Percentiles rank a stretch among this genome's conserved stretches.
Conservation (phyloP, 1,284 basidiomycete genomes). For the Trametes hirsuta region DNA sequence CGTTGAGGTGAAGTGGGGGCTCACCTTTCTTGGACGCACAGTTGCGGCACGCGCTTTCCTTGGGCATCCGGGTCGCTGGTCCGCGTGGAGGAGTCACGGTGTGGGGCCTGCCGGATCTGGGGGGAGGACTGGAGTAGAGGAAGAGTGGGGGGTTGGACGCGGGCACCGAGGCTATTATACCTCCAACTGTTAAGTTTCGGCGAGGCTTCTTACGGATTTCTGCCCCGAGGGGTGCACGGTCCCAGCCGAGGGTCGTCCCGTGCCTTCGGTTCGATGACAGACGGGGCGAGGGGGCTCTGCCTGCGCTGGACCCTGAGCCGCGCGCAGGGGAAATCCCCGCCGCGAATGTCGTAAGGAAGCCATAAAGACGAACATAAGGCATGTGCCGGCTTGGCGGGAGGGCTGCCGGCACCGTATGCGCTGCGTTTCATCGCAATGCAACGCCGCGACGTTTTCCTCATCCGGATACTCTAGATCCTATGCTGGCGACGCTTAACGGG, state of each 20-base stretch:
- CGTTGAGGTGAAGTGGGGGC: not conserved
- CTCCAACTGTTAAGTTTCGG: no score
- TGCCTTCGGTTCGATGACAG: not conserved
- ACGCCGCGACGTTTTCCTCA: not conserved
- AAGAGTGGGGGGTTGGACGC: no score
- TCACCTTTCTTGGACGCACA: not conserved
- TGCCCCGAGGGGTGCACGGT: no score
- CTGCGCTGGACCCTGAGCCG: not conserved
- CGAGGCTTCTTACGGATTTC: no score
- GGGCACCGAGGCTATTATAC: no score
- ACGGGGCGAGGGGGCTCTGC: not conserved
- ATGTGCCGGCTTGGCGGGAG: not conserved
- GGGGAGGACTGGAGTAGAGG: no score
- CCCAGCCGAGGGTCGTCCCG: no score
- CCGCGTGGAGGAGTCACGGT: not conserved
- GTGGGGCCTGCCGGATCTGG: no score
- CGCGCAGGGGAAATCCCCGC: not conserved
- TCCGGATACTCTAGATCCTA: not conserved
- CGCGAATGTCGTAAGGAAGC: not conserved
- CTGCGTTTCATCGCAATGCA: slow-evolving; percentile 5
- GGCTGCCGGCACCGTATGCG: not conserved
- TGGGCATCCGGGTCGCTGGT: not conserved
- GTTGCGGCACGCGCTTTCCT: not conserved
- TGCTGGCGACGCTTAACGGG: not conserved
- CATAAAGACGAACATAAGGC: slow-evolving; percentile 1